Conservation (phyloP, 2,329 filamentous ascomycete genomes). For the Cercospora zeae-maydis region DNA sequence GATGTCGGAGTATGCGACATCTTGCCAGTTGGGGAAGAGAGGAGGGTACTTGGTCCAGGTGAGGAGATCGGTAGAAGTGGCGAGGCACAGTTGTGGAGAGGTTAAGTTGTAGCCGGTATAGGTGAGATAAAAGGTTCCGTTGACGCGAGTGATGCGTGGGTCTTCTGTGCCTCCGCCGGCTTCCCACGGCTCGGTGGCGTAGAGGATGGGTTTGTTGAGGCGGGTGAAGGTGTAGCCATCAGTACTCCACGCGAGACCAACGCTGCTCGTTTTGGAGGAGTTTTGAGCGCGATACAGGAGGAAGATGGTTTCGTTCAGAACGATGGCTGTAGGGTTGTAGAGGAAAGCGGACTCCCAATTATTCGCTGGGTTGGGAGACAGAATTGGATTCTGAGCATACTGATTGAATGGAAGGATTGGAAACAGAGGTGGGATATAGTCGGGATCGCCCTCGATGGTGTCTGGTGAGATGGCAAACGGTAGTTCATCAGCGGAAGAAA, state of each 20-base stretch:
- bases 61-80: constrained; percentile 38
- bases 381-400: constrained; percentile 28
- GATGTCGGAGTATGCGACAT: constrained; percentile 25
- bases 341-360: constrained; percentile 34
- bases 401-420: constrained; percentile 32
- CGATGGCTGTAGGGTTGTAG: constrained; percentile 34
- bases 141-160: constrained; percentile 37
- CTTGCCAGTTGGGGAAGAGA: constrained; percentile 31
- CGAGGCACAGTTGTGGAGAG: constrained; percentile 36
- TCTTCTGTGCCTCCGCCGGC: constrained; percentile 37
- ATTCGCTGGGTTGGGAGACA: constrained; percentile 22
- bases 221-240: constrained; percentile 39
- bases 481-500: constrained; percentile 6
- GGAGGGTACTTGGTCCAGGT: constrained; percentile 37
- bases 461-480: constrained; percentile 12
- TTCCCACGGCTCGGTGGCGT: constrained; percentile 37
- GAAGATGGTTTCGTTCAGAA: constrained; percentile 34
- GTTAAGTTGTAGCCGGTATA: constrained; percentile 38
- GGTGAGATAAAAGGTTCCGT: constrained; percentile 40
- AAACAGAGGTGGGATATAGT: constrained; percentile 31
- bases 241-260: constrained; percentile 39
- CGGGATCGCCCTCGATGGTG: constrained; percentile 27
- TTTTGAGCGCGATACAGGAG: constrained; percentile 41
- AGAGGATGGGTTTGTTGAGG: constrained; percentile 34
- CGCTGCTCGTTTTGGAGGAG: constrained; percentile 32